Conservation (phyloP, 345 rosid species). For the Pistacia integerrima region DNA sequence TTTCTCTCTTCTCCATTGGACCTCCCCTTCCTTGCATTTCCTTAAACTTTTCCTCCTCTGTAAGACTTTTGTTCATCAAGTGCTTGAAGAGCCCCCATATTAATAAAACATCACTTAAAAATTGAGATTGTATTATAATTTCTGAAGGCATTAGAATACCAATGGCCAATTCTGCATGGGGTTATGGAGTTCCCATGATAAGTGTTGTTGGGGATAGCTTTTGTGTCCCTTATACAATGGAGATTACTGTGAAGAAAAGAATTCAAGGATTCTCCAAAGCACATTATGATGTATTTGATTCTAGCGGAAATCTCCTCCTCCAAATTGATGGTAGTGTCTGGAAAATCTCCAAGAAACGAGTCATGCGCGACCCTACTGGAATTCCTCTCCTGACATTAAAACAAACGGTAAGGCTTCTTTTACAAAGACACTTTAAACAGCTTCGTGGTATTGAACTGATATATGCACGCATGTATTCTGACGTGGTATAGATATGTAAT, state of each 20-base stretch:
- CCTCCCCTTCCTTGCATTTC: not conserved
- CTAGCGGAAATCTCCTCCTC: slow-evolving; percentile 50
- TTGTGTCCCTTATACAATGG: slow-evolving; percentile 56
- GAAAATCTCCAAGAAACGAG: slow-evolving; percentile 46
- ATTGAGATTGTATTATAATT: no score
- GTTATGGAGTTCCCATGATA: slow-evolving; percentile 24
- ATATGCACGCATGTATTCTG: no score
- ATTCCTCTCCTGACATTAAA: slow-evolving; percentile 53
- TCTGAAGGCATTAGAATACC: not conserved
- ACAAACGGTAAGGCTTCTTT: slow-evolving; percentile 38
- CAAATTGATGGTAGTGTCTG: slow-evolving; percentile 51
- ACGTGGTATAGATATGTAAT: not conserved
- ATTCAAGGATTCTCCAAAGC: slow-evolving; percentile 40
- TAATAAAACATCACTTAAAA: no score
- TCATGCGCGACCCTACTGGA: slow-evolving; percentile 58
- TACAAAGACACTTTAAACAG: no score
- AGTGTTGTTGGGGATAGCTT: slow-evolving; percentile 54
- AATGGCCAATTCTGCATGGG: slow-evolving; percentile 11
- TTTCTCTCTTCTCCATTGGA: not conserved
- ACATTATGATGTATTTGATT: slow-evolving; percentile 49
- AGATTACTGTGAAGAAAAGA: slow-evolving; percentile 50
- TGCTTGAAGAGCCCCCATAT: no score
- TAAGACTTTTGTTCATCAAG: not conserved
- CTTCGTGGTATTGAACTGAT: no score
- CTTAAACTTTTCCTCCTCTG: no score